These are phyloP conservation scores for Penicilliopsis zonata DNA, from an alignment of 495 filamentous ascomycete species.

Conservation along the genomic window DNA sequence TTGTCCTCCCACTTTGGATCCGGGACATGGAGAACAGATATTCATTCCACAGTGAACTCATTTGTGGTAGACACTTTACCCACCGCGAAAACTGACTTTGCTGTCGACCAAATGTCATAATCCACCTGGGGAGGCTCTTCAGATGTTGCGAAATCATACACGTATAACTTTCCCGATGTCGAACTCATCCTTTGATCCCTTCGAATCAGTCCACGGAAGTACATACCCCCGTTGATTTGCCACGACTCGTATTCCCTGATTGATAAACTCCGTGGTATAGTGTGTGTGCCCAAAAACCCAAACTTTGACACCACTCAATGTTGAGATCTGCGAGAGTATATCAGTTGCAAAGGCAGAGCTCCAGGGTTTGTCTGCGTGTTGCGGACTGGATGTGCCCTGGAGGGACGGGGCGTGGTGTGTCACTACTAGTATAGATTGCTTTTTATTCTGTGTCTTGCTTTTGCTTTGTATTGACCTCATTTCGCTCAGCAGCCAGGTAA, in stretches of 20 bases:
- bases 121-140: too few relatives aligned
- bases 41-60: too few relatives aligned
- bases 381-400: constrained; percentile 26
- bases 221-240: constrained; percentile 44
- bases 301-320: constrained; percentile 13
- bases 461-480: constrained; percentile 15
- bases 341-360: constrained; percentile 40
- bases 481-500: constrained; percentile 31
- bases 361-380: constrained; percentile 28
- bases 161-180: constrained; percentile 12
- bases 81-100: too few relatives aligned
- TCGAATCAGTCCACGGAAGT: constrained; percentile 11
- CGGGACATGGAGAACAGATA: too few relatives aligned
- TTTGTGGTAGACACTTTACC: too few relatives aligned
- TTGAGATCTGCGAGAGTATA: constrained; percentile 14
- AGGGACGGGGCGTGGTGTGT: constrained; percentile 44
- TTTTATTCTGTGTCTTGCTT: constrained; percentile 5
- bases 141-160: too few relatives aligned
- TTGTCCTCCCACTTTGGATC: too few relatives aligned
- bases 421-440: constrained; percentile 30
- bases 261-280: constrained; percentile 28
- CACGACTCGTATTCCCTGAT: constrained; percentile 27
- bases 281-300: constrained; percentile 49
- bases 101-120: too few relatives aligned
- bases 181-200: constrained; percentile 7